Evolutionary conservation across 352 stramenopile species (phyloP).

Genomic region (Globisporangium lucens): DNA sequence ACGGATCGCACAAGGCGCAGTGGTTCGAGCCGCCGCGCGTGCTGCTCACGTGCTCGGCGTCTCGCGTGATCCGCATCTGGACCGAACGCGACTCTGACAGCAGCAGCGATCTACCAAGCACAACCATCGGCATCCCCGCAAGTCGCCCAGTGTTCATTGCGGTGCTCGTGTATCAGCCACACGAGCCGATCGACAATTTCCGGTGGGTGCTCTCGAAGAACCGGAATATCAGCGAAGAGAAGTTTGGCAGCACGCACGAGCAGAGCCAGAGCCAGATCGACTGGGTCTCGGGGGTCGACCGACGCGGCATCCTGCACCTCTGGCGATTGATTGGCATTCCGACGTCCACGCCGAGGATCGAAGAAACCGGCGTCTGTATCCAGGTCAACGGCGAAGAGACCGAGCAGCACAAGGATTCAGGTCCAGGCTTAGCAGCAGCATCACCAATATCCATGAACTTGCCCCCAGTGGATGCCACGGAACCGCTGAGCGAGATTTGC

Average conservation of each 20-base stretch:
- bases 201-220: conserved; percentile 82
- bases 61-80: conserved; percentile 60
- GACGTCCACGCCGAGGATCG: conserved; percentile 24
- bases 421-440: background rate
- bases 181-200: conserved; percentile 55
- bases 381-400: conserved; percentile 66
- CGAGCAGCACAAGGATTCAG: background rate
- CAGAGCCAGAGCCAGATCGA: conserved; percentile 49
- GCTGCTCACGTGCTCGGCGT: conserved; percentile 66
- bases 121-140: background rate
- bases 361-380: conserved; percentile 63
- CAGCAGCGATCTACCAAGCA: background rate
- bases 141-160: conserved; percentile 22
- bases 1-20: conserved; percentile 54
- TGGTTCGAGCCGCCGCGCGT: conserved; percentile 76
- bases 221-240: conserved; percentile 77
- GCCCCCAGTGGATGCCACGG: conserved; percentile 6
- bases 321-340: conserved; percentile 57
- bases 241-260: conserved; percentile 48
- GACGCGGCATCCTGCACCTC: conserved; percentile 56
- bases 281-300: conserved; percentile 75
- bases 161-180: conserved; percentile 52
- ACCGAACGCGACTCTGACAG: conserved; percentile 29
- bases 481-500: conserved; percentile 52
- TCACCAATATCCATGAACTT: background rate